These are phyloP conservation scores for Phytophthora foliorum DNA, from an alignment of 352 stramenopile species.

Conservation along the genomic window DNA sequence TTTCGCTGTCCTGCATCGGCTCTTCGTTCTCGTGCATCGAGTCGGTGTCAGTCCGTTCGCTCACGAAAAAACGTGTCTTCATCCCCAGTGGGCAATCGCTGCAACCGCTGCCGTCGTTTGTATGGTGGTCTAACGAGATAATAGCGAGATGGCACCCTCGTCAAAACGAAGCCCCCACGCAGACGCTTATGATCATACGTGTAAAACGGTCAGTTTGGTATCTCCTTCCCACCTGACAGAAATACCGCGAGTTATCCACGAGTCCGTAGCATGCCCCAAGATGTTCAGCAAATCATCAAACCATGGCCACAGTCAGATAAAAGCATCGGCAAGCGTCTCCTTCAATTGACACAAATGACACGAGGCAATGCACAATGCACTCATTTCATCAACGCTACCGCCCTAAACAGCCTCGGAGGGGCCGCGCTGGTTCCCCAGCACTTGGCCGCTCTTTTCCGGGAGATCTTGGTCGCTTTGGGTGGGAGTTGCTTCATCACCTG, in stretches of 20 bases:
- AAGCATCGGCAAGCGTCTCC: background rate
- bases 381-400: background rate
- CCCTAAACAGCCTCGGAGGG: conserved; percentile 41
- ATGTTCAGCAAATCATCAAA: background rate
- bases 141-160: background rate
- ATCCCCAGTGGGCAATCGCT: background rate
- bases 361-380: conserved; percentile 4
- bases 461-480: conserved; percentile 22
- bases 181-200: conserved; percentile 5
- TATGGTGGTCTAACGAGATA: background rate
- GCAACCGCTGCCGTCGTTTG: background rate
- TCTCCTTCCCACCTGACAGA: conserved; percentile 21
- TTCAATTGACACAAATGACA: background rate
- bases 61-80: conserved; percentile 10
- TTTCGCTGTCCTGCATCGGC: conserved; percentile 14
- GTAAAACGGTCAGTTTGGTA: conserved; percentile 13
- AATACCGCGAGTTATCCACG: conserved; percentile 24
- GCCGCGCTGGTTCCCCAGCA: conserved; percentile 34
- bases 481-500: conserved; percentile 25
- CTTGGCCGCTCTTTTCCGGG: conserved; percentile 28
- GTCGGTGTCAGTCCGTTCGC: background rate
- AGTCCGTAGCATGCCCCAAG: background rate
- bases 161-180: conserved; percentile 14
- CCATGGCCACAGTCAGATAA: background rate
- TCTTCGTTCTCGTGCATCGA: conserved; percentile 4